Conservation (phyloP, 805 yeast species). For the Diddensiella caesifluorescens region DNA sequence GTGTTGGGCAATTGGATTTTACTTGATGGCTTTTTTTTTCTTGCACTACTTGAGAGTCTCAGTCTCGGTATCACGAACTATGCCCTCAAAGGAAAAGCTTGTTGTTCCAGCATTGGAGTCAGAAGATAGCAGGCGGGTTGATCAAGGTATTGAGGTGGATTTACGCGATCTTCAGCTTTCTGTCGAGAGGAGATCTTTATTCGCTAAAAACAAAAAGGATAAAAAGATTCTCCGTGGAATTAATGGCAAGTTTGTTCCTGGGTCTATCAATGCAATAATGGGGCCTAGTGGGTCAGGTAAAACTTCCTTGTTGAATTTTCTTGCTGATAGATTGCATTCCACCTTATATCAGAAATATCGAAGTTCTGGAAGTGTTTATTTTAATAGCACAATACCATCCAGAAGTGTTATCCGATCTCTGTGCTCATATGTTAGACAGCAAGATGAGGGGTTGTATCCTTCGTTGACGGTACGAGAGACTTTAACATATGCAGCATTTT, state of each 20-base stretch:
- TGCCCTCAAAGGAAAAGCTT: constrained; percentile 14
- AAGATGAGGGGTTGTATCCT: constrained; percentile 66
- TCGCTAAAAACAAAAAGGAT: constrained; percentile 16
- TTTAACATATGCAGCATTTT: constrained; percentile 59
- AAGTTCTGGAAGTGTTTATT: constrained; percentile 39
- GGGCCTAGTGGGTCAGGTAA: constrained; percentile 83
- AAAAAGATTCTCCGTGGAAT: constrained; percentile 42
- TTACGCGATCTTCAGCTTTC: constrained; percentile 23
- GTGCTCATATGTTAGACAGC: constrained; percentile 78
- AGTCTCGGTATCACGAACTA: constrained; percentile 42
- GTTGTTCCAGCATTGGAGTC: constrained; percentile 5
- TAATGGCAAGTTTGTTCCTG: constrained; percentile 47
- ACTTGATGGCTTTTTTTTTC: constrained; percentile 43
- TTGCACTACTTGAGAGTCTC: constrained; percentile 48
- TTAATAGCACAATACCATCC: constrained; percentile 40
- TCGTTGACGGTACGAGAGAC: constrained; percentile 76
- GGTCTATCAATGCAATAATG: constrained; percentile 63
- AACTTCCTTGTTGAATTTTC: constrained; percentile 56
- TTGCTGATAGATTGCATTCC: constrained; percentile 54
- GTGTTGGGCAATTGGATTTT: constrained; percentile 55
- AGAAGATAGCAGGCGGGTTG: constrained; percentile 3
- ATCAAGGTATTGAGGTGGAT: constrained; percentile 19
- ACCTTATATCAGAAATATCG: constrained; percentile 31
- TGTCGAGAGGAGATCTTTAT: constrained; percentile 17
- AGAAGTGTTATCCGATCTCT: constrained; percentile 36